phyloP scores from a whole-genome alignment of 179 eudicot species.

The Actinidia polygama region DNA sequence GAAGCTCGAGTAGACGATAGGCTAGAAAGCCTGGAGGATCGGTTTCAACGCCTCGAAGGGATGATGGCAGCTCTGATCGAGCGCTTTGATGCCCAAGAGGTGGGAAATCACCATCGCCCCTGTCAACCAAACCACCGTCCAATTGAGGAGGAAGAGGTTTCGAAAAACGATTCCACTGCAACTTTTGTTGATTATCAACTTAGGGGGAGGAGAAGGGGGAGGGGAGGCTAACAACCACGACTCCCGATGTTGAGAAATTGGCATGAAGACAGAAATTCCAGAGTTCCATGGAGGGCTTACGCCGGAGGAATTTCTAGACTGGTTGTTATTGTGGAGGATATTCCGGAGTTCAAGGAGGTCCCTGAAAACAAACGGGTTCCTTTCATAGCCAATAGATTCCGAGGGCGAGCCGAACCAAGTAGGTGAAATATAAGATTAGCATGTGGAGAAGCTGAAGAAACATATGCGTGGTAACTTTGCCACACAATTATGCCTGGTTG shows the following conservation, averaged over 20 bases:
- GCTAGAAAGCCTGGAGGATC: no score
- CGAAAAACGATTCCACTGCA: no score
- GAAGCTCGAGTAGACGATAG: no score
- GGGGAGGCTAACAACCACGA: no score
- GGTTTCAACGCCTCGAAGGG: no score
- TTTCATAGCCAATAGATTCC: neutral
- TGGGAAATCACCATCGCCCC: no score
- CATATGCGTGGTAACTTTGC: neutral
- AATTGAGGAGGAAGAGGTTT: no score
- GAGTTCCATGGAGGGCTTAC: neutral
- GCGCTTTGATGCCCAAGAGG: no score
- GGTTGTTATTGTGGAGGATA: neutral
- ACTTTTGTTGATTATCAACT: no score
- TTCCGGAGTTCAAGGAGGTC: neutral
- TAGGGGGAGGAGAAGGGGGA: no score
- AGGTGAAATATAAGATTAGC: neutral
- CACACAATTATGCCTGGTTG: neutral
- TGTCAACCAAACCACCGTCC: no score
- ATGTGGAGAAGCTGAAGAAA: neutral
- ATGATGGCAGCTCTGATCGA: no score
- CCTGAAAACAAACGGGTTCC: neutral
- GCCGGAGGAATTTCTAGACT: neutral
- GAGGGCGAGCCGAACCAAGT: neutral
- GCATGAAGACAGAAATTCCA: neutral
- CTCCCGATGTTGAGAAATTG: neutral